Base-by-base conservation (phyloP, 2,329 filamentous ascomycete species). In the Pseudocercospora pini-densiflorae region DNA sequence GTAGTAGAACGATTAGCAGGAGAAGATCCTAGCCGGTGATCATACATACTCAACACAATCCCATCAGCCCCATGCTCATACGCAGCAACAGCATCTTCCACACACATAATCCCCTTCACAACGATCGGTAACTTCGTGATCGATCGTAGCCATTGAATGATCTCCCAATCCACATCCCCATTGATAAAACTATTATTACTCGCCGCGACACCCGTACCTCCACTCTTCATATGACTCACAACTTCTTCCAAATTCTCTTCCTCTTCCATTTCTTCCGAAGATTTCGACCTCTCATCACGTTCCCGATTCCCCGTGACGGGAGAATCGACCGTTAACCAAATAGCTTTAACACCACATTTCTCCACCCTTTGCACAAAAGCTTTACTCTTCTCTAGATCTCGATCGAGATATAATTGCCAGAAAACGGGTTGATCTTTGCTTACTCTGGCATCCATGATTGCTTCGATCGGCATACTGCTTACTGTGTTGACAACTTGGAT, bases 391-490 rank as follows among this genome's bases (percentile, higher is more conserved):
- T 74, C 62, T 0, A 86, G 78, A 66, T 87, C 79, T 68, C 83
- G 84, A 74, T 88, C 83, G 45, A 88, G 84, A 71, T 89, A 90
- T 10, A 90, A 79, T 73, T 89, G 87, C 74, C 88, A 88, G 77
- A 88, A 86, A 40, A 83, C 65, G 3, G 72, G 70, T 62, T 75
- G 75, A 21, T 70, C 58, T 21, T 77, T 65, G 0, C 71, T 67
- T 14, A 70, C 62, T 9, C 72, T 64, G 7, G 72, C 68, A 21
- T 67, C 63, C 70, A 76, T 72, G 23, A 77, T 76, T 14, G 69
- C 68, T 51, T 73, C 72, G 54, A 77, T 72, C 23, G 73, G 66
- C 68, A 74, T 71, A 53, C 68, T 72, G 12, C 69, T 70, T 5
- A 76, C 73, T 0, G 73, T 76, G 40, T 73, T 75, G 24, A 75